Base-by-base conservation (phyloP, 2,329 filamentous ascomycete species). In the Penicillium expansum region DNA sequence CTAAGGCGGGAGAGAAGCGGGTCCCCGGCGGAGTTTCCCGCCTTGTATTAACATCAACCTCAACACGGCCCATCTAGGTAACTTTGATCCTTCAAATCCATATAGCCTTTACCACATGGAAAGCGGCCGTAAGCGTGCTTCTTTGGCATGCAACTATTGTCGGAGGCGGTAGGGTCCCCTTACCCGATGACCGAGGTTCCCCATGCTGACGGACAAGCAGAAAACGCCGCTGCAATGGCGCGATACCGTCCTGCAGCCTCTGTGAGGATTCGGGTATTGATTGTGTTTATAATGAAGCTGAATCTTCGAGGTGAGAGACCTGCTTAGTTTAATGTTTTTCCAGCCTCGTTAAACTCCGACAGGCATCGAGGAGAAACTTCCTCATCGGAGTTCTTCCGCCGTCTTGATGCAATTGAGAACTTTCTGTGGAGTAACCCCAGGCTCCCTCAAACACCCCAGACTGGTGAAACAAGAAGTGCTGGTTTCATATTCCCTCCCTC, bases 211-310 rank as follows among this genome's bases (percentile, higher is more conserved):
- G 33, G 14, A 53, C 14, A 20, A 32, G 3, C 13, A 55, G 52
- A n/a, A 55, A 55, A 51, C 52, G 52, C 29, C 52, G 52, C 30
- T 55, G 52, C 47, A 55, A 55, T 43, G 47, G 52, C 13, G 52
- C 32, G 22, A 22, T 55, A 32, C 52, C 52, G 18, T 51, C 52
- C 10, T 55, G 52, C 16, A 11, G 37, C 18, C 52, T 55, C 5
- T 55, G 52, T 27, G 52, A 55, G n/a, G 47, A 35, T 24, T 55
- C 52, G 20, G 52, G 52, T 5, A 14, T 55, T 16, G 52, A 55
- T 30, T 55, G 52, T 30, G 38, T 55, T 14, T 55, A 55, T 30
- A 55, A 44, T 24, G 52, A 55, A 50, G 30, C 13, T 11, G 52
- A 55, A 14, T 27, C 45, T 30, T 43, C 32, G 5, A 51, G 16